Evolutionary conservation across 768 basidiomycete species (phyloP).

Genomic region (Mycena amicta): DNA sequence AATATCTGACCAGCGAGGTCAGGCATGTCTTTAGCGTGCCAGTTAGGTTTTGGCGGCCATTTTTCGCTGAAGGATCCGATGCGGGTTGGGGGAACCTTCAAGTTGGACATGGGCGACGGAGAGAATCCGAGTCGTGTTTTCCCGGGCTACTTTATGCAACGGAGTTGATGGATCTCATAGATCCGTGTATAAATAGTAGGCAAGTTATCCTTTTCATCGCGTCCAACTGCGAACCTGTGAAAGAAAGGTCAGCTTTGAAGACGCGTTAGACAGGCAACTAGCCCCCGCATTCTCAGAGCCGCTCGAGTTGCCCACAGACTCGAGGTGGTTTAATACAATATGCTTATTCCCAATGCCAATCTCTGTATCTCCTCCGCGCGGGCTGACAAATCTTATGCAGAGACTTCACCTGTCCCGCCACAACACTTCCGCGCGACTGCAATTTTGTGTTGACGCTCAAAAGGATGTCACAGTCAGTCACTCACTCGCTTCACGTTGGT

Average conservation of each 20-base stretch:
- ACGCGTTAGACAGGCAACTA: too few species aligned
- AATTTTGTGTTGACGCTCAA: neutral
- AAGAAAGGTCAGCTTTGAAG: too few species aligned
- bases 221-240: neutral
- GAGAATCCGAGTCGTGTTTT: neutral
- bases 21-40: slow-evolving; percentile 32
- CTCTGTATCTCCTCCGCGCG: neutral
- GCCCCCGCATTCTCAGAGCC: neutral
- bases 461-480: too few species aligned
- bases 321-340: neutral
- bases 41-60: slow-evolving; percentile 31
- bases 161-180: neutral
- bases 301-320: neutral
- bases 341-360: neutral
- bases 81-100: slow-evolving; percentile 6
- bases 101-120: neutral
- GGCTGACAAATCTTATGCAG: too few species aligned
- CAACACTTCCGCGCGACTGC: neutral
- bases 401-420: neutral
- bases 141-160: neutral
- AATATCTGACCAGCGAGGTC: slow-evolving; percentile 37
- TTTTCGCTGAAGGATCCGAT: slow-evolving; percentile 24
- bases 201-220: neutral
- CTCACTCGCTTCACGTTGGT: neutral
- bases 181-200: neutral